phyloP scores from a whole-genome alignment of 2,329 filamentous ascomycete genomes.

The Scolecobasidium constrictum region DNA sequence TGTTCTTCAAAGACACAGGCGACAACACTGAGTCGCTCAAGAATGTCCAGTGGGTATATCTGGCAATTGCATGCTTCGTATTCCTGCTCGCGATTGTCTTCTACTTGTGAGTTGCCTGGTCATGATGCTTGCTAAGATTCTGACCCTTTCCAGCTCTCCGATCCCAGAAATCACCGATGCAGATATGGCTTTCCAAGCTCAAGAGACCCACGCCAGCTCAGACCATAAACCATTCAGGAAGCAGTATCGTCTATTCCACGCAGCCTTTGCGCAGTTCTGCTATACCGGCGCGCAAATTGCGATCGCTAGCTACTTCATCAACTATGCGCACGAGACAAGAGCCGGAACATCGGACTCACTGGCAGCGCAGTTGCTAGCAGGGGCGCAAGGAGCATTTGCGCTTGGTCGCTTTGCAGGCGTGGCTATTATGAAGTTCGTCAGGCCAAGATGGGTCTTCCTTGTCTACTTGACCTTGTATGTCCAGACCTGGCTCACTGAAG shows the following conservation, averaged over 20 bases:
- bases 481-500: too few species aligned
- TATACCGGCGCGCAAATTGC: slow-evolving; percentile 44
- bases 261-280: slow-evolving; percentile 37
- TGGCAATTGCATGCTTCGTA: slow-evolving; percentile 29
- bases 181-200: slow-evolving; percentile 54
- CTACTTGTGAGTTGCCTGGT: slow-evolving; percentile 32
- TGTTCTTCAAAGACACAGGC: slow-evolving; percentile 59
- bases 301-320: slow-evolving; percentile 40
- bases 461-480: slow-evolving; percentile 19
- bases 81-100: background rate
- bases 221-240: slow-evolving; percentile 54
- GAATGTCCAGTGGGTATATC: slow-evolving; percentile 67
- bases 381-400: slow-evolving; percentile 26
- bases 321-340: slow-evolving; percentile 23
- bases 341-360: background rate
- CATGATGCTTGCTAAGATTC: too few species aligned
- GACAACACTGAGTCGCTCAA: slow-evolving; percentile 44
- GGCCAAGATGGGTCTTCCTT: slow-evolving; percentile 24
- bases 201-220: slow-evolving; percentile 38
- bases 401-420: slow-evolving; percentile 25
- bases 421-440: slow-evolving; percentile 24
- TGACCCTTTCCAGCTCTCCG: slow-evolving; percentile 30
- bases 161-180: slow-evolving; percentile 64
- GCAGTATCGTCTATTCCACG: slow-evolving; percentile 36
- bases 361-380: slow-evolving; percentile 23